A percentile compares a stretch with the other conserved stretches of the same genome.
These are phyloP conservation scores for Bipolaris oryzae DNA, from an alignment of 2,329 filamentous ascomycete genomes.

Conservation along the genomic window DNA sequence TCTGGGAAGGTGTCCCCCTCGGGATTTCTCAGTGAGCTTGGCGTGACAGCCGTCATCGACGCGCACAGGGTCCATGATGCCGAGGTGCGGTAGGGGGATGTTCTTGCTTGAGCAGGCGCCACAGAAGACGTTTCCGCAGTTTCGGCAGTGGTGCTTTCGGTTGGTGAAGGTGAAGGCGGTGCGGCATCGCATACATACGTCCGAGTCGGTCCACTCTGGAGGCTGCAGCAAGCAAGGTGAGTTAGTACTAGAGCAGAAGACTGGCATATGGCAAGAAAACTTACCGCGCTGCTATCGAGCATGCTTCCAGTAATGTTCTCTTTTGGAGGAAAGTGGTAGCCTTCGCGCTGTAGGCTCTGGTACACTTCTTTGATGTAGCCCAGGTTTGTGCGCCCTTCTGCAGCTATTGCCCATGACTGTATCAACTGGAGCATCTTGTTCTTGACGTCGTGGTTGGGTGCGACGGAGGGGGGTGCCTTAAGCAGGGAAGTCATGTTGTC, in stretches of 20 bases:
- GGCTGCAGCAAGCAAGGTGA: constrained; percentile 61
- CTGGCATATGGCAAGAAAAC: constrained; percentile 43
- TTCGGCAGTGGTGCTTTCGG: constrained; percentile 96
- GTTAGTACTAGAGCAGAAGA: neutral
- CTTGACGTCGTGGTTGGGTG: constrained; percentile 84
- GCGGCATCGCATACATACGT: constrained; percentile 97
- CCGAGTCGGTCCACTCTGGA: constrained; percentile 96
- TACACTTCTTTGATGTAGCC: constrained; percentile 91
- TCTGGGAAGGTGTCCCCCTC: constrained; percentile 50
- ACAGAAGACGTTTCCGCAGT: constrained; percentile 97
- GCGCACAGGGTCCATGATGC: constrained; percentile 86
- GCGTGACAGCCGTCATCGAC: constrained; percentile 96
- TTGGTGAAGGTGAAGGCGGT: constrained; percentile 97
- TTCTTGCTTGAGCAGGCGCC: constrained; percentile 91
- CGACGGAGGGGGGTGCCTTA: constrained; percentile 74
- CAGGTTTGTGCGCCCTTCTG: constrained; percentile 81
- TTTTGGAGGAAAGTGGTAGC: constrained; percentile 86
- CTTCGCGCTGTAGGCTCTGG: constrained; percentile 78
- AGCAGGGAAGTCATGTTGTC: constrained; percentile 92
- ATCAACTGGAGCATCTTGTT: constrained; percentile 91
- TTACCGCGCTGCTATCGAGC: constrained; percentile 93
- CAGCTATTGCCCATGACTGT: constrained; percentile 89
- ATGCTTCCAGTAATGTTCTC: constrained; percentile 91
- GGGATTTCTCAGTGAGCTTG: constrained; percentile 79
- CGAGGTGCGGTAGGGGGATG: constrained; percentile 86